Base-by-base conservation (phyloP, 805 yeast species). In the Sugiyamaella mastotermitis region DNA sequence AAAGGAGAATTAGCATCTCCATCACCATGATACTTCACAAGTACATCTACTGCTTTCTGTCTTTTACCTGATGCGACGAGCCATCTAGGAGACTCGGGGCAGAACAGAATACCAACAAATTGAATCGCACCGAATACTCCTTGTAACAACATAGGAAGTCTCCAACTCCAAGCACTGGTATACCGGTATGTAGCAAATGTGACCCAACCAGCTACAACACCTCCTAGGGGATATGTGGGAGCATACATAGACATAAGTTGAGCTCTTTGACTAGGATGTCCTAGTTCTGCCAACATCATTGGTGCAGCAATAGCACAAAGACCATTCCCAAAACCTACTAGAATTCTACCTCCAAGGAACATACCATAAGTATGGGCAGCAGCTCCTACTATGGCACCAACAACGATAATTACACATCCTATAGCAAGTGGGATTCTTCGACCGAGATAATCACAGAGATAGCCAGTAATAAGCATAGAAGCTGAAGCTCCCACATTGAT, bases 401-500 rank as follows among this genome's bases (percentile, higher is more conserved):
- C 31, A 13, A 38, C 23, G 22, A 35, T 35, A 26, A 37, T 26
- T 7, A 25, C 19, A 17, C 33, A 40, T 7, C 34, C 43, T 17
- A 31, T 19, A 11, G 35, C 35, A 22, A 35, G 18, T 25, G 40
- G 40, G 4, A 15, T 9, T 29, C 22, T 21, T 19, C 43, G 28
- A 11, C 30, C 30, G 33, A 63, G 50, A 30, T 41, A 57, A 46
- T 78, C 84, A 58, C 84, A 85, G 39, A 65, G 56, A 42, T 65
- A 64, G 59, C 78, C 66, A n/a, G 76, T 78, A 37, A 74, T 66
- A 23, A 80, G 54, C 4, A 86, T 81, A 45, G 86, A 85, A 47
- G 72, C 67, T 67, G 81, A 74, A 60, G 85, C 79, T 29, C 88
- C 92, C 33, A 44, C 38, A 79, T 53, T 32, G 19, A 40, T 31